A percentile compares a stretch with the other conserved stretches of the same genome.
These are phyloP conservation scores for Pseudognaphalium luteoalbum DNA, from an alignment of 129 eudicot species.

Conservation along the genomic window DNA sequence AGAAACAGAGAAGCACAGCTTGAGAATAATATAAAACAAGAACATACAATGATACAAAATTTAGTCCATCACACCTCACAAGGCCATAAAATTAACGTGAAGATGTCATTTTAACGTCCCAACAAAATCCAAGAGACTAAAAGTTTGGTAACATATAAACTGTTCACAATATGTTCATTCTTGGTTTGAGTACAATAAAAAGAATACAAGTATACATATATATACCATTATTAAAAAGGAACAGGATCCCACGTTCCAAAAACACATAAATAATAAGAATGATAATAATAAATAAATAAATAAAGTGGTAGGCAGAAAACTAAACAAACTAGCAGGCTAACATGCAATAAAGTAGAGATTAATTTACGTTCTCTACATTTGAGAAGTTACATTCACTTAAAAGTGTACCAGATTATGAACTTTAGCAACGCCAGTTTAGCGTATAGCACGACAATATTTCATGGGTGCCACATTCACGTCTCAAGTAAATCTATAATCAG, in stretches of 20 bases:
- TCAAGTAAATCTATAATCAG: not conserved
- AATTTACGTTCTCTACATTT: not conserved
- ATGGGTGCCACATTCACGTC: constrained; percentile 14
- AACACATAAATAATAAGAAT: not conserved
- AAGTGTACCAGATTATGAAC: not conserved
- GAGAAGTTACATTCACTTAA: not conserved
- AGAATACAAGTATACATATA: not conserved
- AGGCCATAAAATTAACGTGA: not conserved
- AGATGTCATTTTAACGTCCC: not conserved
- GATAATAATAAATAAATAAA: too few species aligned
- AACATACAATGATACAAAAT: not conserved
- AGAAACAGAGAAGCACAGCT: constrained; percentile 1
- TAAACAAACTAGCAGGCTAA: not conserved
- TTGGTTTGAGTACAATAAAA: not conserved
- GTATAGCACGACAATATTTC: not conserved
- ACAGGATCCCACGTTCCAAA: constrained; percentile 7
- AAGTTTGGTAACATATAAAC: constrained; percentile 1
- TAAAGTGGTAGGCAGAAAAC: not conserved
- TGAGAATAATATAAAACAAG: not conserved
- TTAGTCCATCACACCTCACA: not conserved
- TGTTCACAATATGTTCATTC: not conserved
- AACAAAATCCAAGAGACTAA: not conserved
- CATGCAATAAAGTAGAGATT: not conserved
- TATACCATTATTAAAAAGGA: not conserved
- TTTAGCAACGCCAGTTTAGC: not conserved